phyloP scores from a whole-genome alignment of 129 eudicot genomes.

The Arctium minus region DNA sequence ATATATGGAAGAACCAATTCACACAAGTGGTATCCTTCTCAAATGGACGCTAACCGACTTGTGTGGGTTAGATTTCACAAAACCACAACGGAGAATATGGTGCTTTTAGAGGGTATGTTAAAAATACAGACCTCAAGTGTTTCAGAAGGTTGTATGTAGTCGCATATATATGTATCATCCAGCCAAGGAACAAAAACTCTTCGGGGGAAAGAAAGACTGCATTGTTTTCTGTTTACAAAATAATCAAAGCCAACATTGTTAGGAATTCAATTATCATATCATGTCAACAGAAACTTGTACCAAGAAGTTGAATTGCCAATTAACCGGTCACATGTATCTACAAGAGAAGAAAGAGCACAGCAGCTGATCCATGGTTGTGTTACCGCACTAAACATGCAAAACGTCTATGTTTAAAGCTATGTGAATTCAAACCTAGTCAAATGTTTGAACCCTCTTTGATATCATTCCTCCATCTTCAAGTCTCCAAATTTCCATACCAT shows the following conservation, averaged over 20 bases:
- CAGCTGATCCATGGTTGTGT: not conserved
- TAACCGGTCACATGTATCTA: not conserved
- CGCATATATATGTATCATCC: constrained; percentile 73
- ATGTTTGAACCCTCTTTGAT: not conserved
- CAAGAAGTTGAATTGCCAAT: not conserved
- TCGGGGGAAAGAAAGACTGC: constrained; percentile 73
- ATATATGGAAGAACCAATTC: not conserved
- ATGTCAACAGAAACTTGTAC: not conserved
- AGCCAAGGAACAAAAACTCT: constrained; percentile 96
- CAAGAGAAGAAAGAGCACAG: not conserved
- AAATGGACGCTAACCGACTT: not conserved
- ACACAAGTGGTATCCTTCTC: not conserved
- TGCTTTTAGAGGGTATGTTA: not conserved
- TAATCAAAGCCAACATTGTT: constrained; percentile 1
- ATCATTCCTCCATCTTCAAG: not conserved
- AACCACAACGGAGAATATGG: not conserved
- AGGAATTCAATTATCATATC: not conserved
- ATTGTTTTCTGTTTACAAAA: constrained; percentile 46
- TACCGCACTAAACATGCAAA: not conserved
- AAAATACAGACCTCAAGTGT: constrained; percentile 71
- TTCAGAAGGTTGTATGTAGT: constrained; percentile 83
- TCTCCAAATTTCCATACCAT: not conserved
- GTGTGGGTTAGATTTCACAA: not conserved
- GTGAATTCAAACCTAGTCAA: not conserved
- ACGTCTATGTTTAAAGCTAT: not conserved